Conservation (phyloP, 495 filamentous ascomycete genomes). For the Aeminium ludgeri region DNA sequence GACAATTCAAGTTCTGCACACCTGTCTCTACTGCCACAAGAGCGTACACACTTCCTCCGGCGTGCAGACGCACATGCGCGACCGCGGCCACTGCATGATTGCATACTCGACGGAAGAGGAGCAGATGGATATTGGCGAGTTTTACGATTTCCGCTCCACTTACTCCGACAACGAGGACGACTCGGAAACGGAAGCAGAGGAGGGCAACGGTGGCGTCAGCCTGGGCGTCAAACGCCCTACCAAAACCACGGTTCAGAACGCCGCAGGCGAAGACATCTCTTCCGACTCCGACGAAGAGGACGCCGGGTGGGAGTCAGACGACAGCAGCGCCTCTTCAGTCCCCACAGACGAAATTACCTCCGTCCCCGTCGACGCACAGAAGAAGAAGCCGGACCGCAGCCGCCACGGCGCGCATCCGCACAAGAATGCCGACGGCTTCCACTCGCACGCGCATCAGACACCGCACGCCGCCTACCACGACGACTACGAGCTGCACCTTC, state of each 20-base stretch:
- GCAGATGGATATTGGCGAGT: conserved; percentile 90
- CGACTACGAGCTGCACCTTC: conserved; percentile 88
- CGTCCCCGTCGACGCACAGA: conserved; percentile 47
- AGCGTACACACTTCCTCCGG: conserved; percentile 53
- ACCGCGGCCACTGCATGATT: conserved; percentile 92
- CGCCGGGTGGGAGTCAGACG: conserved; percentile 86
- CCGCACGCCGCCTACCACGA: conserved; percentile 63
- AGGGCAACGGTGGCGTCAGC: conserved; percentile 39
- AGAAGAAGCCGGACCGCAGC: conserved; percentile 41
- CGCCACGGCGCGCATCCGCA: conserved; percentile 53
- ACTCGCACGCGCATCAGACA: conserved; percentile 46
- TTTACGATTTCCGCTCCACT: conserved; percentile 90
- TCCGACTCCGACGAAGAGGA: conserved; percentile 31
- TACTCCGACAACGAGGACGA: conserved; percentile 62
- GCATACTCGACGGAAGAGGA: conserved; percentile 80
- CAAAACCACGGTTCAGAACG: conserved; percentile 23
- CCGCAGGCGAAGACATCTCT: conserved; percentile 11
- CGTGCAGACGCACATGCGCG: conserved; percentile 87
- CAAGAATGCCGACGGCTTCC: conserved; percentile 51
- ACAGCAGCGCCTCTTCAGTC: conserved; percentile 66
- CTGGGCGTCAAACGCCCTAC: conserved; percentile 34
- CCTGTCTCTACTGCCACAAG: conserved; percentile 75
- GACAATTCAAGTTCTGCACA: conserved; percentile 58
- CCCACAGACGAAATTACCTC: conserved; percentile 59
- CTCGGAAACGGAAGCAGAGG: conserved; percentile 27